A percentile compares a stretch with the other conserved stretches of the same genome.
These are phyloP conservation scores for Boletellus emodensis DNA, from an alignment of 768 basidiomycete species.

Conservation along the genomic window DNA sequence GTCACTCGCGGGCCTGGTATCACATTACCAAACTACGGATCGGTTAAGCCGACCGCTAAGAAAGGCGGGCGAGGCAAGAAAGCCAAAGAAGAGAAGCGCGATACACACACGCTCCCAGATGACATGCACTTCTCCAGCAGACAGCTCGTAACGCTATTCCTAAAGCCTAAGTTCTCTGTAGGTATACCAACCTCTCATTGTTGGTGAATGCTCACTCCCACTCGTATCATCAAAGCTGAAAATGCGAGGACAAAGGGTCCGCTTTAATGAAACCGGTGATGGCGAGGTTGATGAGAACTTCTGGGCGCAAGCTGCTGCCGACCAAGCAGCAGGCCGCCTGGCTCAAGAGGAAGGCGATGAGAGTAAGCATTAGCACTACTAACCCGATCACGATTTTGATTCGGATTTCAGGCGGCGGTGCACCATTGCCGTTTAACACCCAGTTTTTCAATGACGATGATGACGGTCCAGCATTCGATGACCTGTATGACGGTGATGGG, in stretches of 20 bases:
- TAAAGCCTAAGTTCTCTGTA: slow-evolving; percentile 95
- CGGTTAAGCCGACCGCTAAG: slow-evolving; percentile 22
- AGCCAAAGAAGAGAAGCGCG: slow-evolving; percentile 55
- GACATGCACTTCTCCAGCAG: slow-evolving; percentile 96
- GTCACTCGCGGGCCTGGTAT: slow-evolving; percentile 68
- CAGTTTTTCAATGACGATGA: slow-evolving; percentile 98
- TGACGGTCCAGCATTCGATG: slow-evolving; percentile 70
- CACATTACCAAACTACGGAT: slow-evolving; percentile 55
- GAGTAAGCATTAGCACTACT: slow-evolving; percentile 38
- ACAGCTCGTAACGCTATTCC: slow-evolving; percentile 86
- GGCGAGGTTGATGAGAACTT: slow-evolving; percentile 95
- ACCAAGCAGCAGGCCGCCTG: slow-evolving; percentile 60
- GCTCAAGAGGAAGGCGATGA: slow-evolving; percentile 59
- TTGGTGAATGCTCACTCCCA: background rate
- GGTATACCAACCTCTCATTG: slow-evolving; percentile 26
- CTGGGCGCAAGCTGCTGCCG: slow-evolving; percentile 94
- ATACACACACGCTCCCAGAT: slow-evolving; percentile 81
- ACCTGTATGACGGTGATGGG: slow-evolving; percentile 45
- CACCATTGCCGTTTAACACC: slow-evolving; percentile 78
- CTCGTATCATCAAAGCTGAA: slow-evolving; percentile 53
- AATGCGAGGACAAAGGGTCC: slow-evolving; percentile 74
- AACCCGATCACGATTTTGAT: slow-evolving; percentile 7
- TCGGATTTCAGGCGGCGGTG: slow-evolving; percentile 37
- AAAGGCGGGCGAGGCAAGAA: slow-evolving; percentile 46
- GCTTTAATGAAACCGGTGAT: slow-evolving; percentile 56